Base-by-base conservation (phyloP, 2,329 filamentous ascomycete genomes). In the Penicillium oxalicum region DNA sequence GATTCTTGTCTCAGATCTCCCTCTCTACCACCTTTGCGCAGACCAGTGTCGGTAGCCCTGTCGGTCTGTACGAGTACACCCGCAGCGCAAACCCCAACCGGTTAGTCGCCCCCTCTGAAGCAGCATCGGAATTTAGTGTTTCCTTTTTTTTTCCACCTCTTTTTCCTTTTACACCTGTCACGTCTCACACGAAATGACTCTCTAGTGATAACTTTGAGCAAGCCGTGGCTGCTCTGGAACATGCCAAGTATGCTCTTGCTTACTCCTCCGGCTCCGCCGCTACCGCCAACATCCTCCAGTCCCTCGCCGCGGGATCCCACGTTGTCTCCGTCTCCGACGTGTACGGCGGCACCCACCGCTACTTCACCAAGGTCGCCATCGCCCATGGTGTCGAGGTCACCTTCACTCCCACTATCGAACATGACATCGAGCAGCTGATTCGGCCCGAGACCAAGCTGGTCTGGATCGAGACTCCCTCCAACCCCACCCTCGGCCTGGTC, bases 21-120 rank as follows among this genome's bases (percentile, higher is more conserved):
- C 82, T 98, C 25, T 95, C 91, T 25, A 97, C 93, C 12, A 98
- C 93, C 5, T 98, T 91, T 66, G 89, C 88, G n/a, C 93, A 98
- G 75, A 84, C 83, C 11, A 81, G 83, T 9, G 90, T 95, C 24
- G 93, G 91, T 56, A 82, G 87, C 70, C 93, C 93, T 1, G 77
- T 97, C 28, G 93, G 93, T 64, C 75, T 77, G 54, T 96, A 91
- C 74, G 93, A 98, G 73, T 98, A 98, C 77, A 90, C 86, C 46
- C 83, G 93, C 54, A 94, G 88, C 64, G 83, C 88, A 54, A 98
- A 98, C 72, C 93, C 93, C 46, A 98, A 98, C 75, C 83, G 77
- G 77, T 78, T 56, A 50, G 70, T 61, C 45, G 11, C 33, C 47
- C n/a, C 25, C 29, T 18, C 18, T 18, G 2, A 18, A 18, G 18